A percentile compares a stretch with the other conserved stretches of the same genome.
Evolutionary conservation across 2,329 filamentous ascomycete species (phyloP).

Genomic region (Graphiopsis chlorocephala): DNA sequence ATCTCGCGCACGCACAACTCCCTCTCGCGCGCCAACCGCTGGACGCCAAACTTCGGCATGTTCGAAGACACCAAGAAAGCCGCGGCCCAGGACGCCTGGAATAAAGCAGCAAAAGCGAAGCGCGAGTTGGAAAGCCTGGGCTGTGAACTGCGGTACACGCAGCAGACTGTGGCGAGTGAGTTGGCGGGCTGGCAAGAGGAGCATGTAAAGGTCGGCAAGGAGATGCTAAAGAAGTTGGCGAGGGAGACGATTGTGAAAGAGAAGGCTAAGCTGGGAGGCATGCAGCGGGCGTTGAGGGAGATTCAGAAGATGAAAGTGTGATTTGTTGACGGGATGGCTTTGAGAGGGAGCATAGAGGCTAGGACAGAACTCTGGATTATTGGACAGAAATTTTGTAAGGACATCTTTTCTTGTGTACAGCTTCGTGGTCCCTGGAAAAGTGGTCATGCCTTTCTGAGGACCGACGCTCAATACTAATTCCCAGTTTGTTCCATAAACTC

Average conservation of each 20-base stretch:
- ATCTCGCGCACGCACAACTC: constrained; percentile 76
- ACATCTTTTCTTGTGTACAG: background rate
- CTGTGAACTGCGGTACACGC: constrained; percentile 82
- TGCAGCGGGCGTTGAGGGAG: constrained; percentile 73
- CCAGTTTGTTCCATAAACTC: background rate
- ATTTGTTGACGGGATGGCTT: background rate
- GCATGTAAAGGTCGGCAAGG: constrained; percentile 72
- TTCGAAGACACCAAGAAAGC: constrained; percentile 85
- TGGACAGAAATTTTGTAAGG: background rate
- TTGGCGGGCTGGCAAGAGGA: constrained; percentile 92
- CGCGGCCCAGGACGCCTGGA: constrained; percentile 78
- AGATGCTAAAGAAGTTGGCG: constrained; percentile 73
- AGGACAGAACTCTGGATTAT: constrained; percentile 1
- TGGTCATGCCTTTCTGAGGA: background rate
- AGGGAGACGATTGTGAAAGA: constrained; percentile 77
- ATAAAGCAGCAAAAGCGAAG: constrained; percentile 68
- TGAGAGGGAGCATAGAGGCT: background rate
- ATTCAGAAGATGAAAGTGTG: constrained; percentile 23
- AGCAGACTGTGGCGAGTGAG: constrained; percentile 88
- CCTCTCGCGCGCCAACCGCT: constrained; percentile 70
- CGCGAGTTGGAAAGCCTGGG: constrained; percentile 71
- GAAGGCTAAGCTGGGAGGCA: constrained; percentile 71
- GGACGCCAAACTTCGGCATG: constrained; percentile 63
- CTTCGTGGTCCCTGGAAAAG: background rate
- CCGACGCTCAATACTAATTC: background rate